Evolutionary conservation across 1,139 yeast species (phyloP).

Genomic region (Protomyces macrosporus): DNA sequence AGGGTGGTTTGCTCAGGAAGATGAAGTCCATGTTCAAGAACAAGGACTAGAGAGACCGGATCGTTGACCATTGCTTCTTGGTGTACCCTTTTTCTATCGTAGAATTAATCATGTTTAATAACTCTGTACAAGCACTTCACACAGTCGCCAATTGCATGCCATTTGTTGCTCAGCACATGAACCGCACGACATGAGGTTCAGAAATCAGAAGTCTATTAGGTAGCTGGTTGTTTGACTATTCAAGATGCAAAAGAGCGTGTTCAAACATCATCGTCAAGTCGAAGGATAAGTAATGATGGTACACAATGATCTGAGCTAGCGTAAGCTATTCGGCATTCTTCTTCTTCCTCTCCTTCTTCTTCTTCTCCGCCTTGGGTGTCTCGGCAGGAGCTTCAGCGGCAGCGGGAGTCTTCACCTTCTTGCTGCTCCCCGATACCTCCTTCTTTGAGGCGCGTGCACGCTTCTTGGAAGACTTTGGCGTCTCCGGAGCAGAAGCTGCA

Average conservation of each 20-base stretch:
- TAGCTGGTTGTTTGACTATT: too few species aligned
- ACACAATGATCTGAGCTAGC: too few species aligned
- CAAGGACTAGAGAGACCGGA: slow-evolving; percentile 1
- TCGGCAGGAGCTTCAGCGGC: not conserved
- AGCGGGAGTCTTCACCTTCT: not conserved
- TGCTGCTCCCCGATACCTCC: slow-evolving; percentile 1
- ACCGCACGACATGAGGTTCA: too few species aligned
- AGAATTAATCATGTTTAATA: not conserved
- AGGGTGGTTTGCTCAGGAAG: slow-evolving; percentile 9
- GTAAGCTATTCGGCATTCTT: slow-evolving; percentile 1
- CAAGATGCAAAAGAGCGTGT: too few species aligned
- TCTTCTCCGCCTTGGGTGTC: slow-evolving; percentile 28
- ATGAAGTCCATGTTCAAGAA: slow-evolving; percentile 14
- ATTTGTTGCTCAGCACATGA: too few species aligned
- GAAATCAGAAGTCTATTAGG: too few species aligned
- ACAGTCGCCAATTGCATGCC: too few species aligned
- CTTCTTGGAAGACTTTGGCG: slow-evolving; percentile 10
- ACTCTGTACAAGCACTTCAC: too few species aligned
- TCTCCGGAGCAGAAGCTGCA: slow-evolving; percentile 1
- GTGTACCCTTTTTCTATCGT: not conserved
- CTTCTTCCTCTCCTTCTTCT: slow-evolving; percentile 24
- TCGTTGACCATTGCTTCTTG: not conserved
- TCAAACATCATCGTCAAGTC: too few species aligned
- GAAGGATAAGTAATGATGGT: too few species aligned
- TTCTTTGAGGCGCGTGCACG: slow-evolving; percentile 1